These are phyloP conservation scores for Boletus hoseneyae DNA, from an alignment of 1,284 basidiomycete species.

Conservation along the genomic window DNA sequence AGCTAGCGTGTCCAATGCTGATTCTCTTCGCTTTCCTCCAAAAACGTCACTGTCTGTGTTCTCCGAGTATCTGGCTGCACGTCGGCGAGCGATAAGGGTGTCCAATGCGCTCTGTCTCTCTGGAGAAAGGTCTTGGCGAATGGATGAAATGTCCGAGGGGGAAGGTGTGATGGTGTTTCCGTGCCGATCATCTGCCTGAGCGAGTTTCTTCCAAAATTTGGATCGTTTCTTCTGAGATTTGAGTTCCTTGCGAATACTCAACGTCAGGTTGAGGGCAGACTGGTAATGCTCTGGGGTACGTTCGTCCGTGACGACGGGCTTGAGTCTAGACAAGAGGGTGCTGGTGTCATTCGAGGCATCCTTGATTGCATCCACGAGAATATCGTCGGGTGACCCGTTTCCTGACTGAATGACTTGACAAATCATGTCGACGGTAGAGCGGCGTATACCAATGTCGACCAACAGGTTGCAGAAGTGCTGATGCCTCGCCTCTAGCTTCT, in stretches of 20 bases:
- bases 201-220: constrained; percentile 48
- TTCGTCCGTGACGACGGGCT: constrained; percentile 40
- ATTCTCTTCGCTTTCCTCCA: constrained; percentile 17
- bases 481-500: constrained; percentile 25
- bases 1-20: constrained; percentile 21
- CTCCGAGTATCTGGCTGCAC: constrained; percentile 11
- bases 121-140: constrained; percentile 39
- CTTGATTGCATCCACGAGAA: constrained; percentile 46
- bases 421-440: constrained; percentile 23
- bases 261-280: constrained; percentile 46
- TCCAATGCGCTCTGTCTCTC: constrained; percentile 41
- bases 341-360: constrained; percentile 38
- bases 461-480: constrained; percentile 32
- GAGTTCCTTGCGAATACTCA: constrained; percentile 43
- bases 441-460: constrained; percentile 32
- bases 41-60: constrained; percentile 25
- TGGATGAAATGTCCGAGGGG: constrained; percentile 49
- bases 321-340: constrained; percentile 44
- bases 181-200: constrained; percentile 35
- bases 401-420: constrained; percentile 20
- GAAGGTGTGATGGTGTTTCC: constrained; percentile 44
- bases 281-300: constrained; percentile 46
- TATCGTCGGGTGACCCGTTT: constrained; percentile 38
- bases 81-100: constrained; percentile 33
- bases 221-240: constrained; percentile 40